Percentiles rank a stretch among this genome's conserved stretches.
Evolutionary conservation across 768 basidiomycete genomes (phyloP).

Genomic region (Zangia roseola): DNA sequence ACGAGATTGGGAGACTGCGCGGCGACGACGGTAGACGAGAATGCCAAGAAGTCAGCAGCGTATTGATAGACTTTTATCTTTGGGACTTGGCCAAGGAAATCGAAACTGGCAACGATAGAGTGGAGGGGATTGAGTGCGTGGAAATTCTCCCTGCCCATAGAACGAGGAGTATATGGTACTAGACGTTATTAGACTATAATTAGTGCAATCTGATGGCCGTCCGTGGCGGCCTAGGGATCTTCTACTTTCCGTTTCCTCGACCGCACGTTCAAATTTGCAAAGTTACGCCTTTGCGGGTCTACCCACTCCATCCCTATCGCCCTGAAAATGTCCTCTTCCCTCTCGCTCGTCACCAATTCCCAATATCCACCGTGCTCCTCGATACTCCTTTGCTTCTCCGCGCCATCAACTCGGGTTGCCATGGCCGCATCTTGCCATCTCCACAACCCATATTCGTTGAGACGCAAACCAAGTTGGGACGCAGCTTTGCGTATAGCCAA

Average conservation of each 20-base stretch:
- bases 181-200: constrained; percentile 21
- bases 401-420: background rate
- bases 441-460: constrained; percentile 70
- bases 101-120: constrained; percentile 56
- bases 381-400: constrained; percentile 3
- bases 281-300: constrained; percentile 26
- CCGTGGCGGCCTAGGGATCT: background rate
- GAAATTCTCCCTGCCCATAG: constrained; percentile 70
- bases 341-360: constrained; percentile 23
- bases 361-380: constrained; percentile 18
- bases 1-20: constrained; percentile 45
- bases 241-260: constrained; percentile 2
- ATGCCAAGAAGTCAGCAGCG: constrained; percentile 53
- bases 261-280: constrained; percentile 12
- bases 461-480: constrained; percentile 40
- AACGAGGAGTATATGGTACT: constrained; percentile 88
- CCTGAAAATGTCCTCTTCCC: constrained; percentile 26
- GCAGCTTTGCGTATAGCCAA: constrained; percentile 45
- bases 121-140: constrained; percentile 56
- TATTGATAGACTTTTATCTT: constrained; percentile 86
- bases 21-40: constrained; percentile 26
- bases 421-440: constrained; percentile 37
- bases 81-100: constrained; percentile 85
- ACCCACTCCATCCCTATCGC: constrained; percentile 28
- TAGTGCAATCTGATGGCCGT: constrained; percentile 10